A percentile compares a stretch with the other conserved stretches of the same genome.
Conservation (phyloP, 345 rosid genomes). For the Conringia planisiliqua region DNA sequence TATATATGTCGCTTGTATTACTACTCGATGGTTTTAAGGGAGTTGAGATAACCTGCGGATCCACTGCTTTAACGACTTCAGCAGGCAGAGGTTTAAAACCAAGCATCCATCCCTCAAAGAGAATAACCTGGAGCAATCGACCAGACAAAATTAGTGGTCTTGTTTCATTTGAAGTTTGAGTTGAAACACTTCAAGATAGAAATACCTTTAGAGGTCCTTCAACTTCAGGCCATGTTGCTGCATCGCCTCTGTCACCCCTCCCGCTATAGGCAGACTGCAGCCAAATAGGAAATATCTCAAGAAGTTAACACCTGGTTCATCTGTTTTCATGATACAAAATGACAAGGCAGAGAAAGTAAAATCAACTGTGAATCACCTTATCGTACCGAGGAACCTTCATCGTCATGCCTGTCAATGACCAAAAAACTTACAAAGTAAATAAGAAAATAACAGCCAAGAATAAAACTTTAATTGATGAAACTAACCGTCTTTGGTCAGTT, state of each 20-base stretch:
- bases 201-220: conserved; percentile 86
- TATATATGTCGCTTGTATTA: not conserved
- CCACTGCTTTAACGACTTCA: conserved; percentile 64
- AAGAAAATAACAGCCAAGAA: conserved; percentile 5
- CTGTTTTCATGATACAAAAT: not conserved
- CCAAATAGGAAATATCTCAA: conserved; percentile 11
- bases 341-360: not conserved
- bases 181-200: not conserved
- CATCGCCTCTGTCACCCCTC: conserved; percentile 88
- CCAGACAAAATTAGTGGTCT: not conserved
- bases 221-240: conserved; percentile 79
- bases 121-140: conserved; percentile 47
- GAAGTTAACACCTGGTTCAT: not conserved
- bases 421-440: conserved; percentile 17
- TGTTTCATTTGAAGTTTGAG: not conserved
- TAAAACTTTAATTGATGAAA: conserved; percentile 2
- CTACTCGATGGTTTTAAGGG: not conserved
- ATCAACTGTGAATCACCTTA: conserved; percentile 49
- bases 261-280: conserved; percentile 89
- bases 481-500: conserved; percentile 73
- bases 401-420: conserved; percentile 59
- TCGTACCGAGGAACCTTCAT: conserved; percentile 92
- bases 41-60: conserved; percentile 64
- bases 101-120: conserved; percentile 99
- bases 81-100: conserved; percentile 78